phyloP scores from a whole-genome alignment of 148 eudicot species.

The Dysphania ambrosioides region DNA sequence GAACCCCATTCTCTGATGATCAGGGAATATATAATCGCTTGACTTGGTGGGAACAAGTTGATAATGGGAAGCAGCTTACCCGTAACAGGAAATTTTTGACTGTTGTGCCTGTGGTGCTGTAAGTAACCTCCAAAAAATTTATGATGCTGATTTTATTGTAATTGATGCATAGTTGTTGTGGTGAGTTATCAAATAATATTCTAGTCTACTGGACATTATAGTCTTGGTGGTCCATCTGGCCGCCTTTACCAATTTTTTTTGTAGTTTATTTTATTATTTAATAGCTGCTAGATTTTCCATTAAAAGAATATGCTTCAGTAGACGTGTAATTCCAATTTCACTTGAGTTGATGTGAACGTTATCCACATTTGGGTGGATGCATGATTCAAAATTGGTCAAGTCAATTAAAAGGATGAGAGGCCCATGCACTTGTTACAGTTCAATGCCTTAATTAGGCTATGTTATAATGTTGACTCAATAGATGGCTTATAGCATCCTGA shows the following conservation, averaged over 20 bases:
- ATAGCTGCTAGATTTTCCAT: background rate
- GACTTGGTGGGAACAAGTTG: conserved; percentile 98
- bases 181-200: background rate
- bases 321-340: background rate
- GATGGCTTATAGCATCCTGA: background rate
- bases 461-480: background rate
- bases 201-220: too few species aligned
- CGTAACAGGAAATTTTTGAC: conserved; percentile 88
- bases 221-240: background rate
- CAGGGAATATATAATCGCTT: conserved; percentile 88
- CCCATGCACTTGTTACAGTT: background rate
- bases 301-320: background rate
- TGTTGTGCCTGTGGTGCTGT: conserved; percentile 90
- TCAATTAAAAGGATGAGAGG: background rate
- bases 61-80: conserved; percentile 91
- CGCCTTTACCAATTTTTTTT: background rate
- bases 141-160: background rate
- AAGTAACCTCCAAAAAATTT: conserved; percentile 33
- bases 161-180: background rate
- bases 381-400: background rate
- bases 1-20: conserved; percentile 94
- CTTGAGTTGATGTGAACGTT: background rate
- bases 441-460: background rate
- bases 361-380: background rate
- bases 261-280: background rate